Conservation (phyloP, 805 yeast genomes). For the Ogataea nitratoaversa region DNA sequence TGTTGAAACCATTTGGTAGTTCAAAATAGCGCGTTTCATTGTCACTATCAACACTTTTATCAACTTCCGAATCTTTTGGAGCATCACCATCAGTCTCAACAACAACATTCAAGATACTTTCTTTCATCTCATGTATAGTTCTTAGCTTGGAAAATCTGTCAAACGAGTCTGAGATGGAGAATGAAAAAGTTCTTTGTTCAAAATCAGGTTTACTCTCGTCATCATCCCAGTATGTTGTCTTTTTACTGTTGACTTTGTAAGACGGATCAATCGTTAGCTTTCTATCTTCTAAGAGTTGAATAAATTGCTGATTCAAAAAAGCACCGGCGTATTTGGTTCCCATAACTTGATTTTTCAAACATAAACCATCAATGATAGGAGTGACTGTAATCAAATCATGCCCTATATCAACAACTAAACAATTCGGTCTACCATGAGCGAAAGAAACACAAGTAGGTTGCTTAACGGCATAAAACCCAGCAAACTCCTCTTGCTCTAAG, state of each 20-base stretch:
- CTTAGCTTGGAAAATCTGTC: constrained; percentile 53
- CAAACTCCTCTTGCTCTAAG: constrained; percentile 64
- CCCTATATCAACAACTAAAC: constrained; percentile 82
- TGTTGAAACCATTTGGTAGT: constrained; percentile 68
- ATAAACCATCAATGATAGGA: constrained; percentile 80
- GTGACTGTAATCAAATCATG: constrained; percentile 74
- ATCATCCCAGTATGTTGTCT: constrained; percentile 26
- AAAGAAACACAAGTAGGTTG: constrained; percentile 86
- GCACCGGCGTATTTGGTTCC: constrained; percentile 74
- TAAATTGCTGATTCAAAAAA: constrained; percentile 53
- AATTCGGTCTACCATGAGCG: constrained; percentile 83
- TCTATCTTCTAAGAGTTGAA: constrained; percentile 33
- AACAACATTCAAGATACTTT: constrained; percentile 52
- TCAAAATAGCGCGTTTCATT: constrained; percentile 52
- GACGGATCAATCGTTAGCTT: constrained; percentile 38
- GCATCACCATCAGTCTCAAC: constrained; percentile 21
- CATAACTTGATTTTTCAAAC: constrained; percentile 62
- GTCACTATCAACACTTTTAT: constrained; percentile 19
- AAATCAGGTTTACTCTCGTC: constrained; percentile 20
- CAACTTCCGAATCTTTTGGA: constrained; percentile 15
- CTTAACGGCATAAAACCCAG: constrained; percentile 78
- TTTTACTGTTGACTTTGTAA: constrained; percentile 49
- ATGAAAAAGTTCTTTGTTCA: constrained; percentile 29
- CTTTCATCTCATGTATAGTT: constrained; percentile 71
- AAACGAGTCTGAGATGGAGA: constrained; percentile 43